A percentile compares a stretch with the other conserved stretches of the same genome.
Conservation (phyloP, 2,329 filamentous ascomycete species). For the Apiospora phragmitis region DNA sequence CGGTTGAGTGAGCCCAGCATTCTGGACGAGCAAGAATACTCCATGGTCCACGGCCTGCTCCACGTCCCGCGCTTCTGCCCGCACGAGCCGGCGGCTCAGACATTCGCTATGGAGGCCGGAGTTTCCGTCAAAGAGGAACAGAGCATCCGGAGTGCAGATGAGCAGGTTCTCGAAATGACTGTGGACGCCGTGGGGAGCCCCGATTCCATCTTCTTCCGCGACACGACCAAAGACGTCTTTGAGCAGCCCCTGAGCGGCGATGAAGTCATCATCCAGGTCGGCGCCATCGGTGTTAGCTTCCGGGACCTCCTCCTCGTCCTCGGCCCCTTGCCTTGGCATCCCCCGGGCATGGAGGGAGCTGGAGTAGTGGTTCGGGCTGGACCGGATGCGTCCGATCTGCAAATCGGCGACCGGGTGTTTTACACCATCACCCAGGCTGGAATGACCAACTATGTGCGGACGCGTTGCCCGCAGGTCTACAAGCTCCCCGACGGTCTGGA, state of each 20-base stretch:
- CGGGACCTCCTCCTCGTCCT: slow-evolving; percentile 19
- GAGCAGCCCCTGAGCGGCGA: slow-evolving; percentile 13
- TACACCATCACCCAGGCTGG: slow-evolving; percentile 10
- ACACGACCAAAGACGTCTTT: not conserved
- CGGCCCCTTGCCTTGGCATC: slow-evolving; percentile 15
- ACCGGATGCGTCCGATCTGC: slow-evolving; percentile 15
- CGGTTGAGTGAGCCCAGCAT: not conserved
- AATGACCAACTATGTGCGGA: slow-evolving; percentile 23
- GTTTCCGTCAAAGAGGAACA: not conserved
- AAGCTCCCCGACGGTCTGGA: slow-evolving; percentile 19
- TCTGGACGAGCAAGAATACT: not conserved
- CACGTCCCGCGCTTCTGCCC: not conserved
- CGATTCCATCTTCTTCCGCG: slow-evolving; percentile 9
- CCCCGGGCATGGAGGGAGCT: slow-evolving; percentile 19
- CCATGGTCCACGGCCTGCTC: not conserved
- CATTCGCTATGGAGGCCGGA: not conserved
- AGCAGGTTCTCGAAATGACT: not conserved
- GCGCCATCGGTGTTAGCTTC: slow-evolving; percentile 21
- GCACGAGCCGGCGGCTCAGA: not conserved
- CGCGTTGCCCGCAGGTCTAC: slow-evolving; percentile 19
- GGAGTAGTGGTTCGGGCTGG: slow-evolving; percentile 24
- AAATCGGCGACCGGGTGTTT: slow-evolving; percentile 23
- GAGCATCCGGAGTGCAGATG: not conserved
- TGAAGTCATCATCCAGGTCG: slow-evolving; percentile 25
- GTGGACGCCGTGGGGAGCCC: slow-evolving; percentile 1